Evolutionary conservation across 495 filamentous ascomycete species (phyloP).

Genomic region (Neurospora sp.): DNA sequence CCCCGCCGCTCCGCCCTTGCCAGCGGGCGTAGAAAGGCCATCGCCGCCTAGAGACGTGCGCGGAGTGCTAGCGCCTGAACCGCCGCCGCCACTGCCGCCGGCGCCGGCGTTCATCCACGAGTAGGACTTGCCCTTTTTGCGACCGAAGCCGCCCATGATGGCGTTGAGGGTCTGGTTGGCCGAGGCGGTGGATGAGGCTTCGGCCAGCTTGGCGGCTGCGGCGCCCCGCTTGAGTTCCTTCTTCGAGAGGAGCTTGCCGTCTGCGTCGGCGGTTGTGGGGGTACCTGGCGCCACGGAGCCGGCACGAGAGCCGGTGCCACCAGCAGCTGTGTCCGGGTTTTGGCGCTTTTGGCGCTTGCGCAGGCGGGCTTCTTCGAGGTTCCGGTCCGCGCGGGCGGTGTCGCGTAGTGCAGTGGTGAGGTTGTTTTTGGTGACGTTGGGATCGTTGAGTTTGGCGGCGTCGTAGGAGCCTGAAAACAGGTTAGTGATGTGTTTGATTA

Average conservation of each 20-base stretch:
- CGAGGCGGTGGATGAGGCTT: slow-evolving; percentile 26
- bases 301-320: slow-evolving; percentile 24
- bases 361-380: slow-evolving; percentile 38
- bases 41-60: slow-evolving; percentile 19
- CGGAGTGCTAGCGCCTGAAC: slow-evolving; percentile 38
- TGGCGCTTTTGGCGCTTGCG: slow-evolving; percentile 37
- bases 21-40: slow-evolving; percentile 16
- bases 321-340: slow-evolving; percentile 26
- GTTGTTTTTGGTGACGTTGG: slow-evolving; percentile 19
- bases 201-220: too few species aligned
- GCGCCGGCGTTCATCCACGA: slow-evolving; percentile 44
- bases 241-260: too few species aligned
- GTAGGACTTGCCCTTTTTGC: slow-evolving; percentile 47
- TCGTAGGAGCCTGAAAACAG: slow-evolving; percentile 11
- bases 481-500: too few species aligned
- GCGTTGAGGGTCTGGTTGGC: slow-evolving; percentile 46
- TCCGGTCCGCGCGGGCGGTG: slow-evolving; percentile 29
- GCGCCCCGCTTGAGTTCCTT: too few species aligned
- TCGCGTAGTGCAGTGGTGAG: slow-evolving; percentile 28
- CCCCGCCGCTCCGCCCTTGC: background rate
- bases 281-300: slow-evolving; percentile 39
- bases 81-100: slow-evolving; percentile 5
- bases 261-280: slow-evolving; percentile 24
- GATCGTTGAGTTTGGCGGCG: slow-evolving; percentile 12
- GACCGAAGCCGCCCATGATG: slow-evolving; percentile 42